A percentile compares a stretch with the other conserved stretches of the same genome.
These are phyloP conservation scores for Aspergillus texensis DNA, from an alignment of 2,329 filamentous ascomycete species.

Conservation along the genomic window DNA sequence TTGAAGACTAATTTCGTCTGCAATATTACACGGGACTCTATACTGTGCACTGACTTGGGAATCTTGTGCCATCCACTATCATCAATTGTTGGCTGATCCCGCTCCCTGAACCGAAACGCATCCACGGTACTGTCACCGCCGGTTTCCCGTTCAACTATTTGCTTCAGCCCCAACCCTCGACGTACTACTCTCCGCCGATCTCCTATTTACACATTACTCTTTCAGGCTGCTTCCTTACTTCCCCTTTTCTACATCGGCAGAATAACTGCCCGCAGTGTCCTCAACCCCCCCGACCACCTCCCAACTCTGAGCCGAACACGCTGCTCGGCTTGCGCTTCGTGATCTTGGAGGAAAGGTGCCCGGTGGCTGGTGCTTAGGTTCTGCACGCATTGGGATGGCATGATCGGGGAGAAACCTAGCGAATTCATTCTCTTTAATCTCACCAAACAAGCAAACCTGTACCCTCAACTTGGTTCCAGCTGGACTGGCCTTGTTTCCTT, in stretches of 20 bases:
- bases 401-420: conserved; percentile 25
- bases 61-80: not conserved
- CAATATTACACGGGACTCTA: not conserved
- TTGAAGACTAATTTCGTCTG: not conserved
- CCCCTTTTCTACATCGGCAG: conserved; percentile 20
- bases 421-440: conserved; percentile 19
- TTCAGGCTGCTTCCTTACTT: conserved; percentile 27
- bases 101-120: conserved; percentile 13
- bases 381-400: conserved; percentile 32
- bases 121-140: conserved; percentile 25
- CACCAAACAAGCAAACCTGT: conserved; percentile 8
- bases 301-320: conserved; percentile 13
- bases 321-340: conserved; percentile 9
- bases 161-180: conserved; percentile 14
- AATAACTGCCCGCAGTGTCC: conserved; percentile 9
- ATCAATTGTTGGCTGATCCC: conserved; percentile 7
- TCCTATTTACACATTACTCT: conserved; percentile 40
- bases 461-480: conserved; percentile 31
- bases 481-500: conserved; percentile 35
- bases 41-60: not conserved
- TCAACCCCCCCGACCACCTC: conserved; percentile 15
- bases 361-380: conserved; percentile 15
- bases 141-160: conserved; percentile 22
- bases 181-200: conserved; percentile 22
- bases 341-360: conserved; percentile 8